These are phyloP conservation scores for Tulasnella sp. DNA, from an alignment of 768 basidiomycete genomes.

Conservation along the genomic window DNA sequence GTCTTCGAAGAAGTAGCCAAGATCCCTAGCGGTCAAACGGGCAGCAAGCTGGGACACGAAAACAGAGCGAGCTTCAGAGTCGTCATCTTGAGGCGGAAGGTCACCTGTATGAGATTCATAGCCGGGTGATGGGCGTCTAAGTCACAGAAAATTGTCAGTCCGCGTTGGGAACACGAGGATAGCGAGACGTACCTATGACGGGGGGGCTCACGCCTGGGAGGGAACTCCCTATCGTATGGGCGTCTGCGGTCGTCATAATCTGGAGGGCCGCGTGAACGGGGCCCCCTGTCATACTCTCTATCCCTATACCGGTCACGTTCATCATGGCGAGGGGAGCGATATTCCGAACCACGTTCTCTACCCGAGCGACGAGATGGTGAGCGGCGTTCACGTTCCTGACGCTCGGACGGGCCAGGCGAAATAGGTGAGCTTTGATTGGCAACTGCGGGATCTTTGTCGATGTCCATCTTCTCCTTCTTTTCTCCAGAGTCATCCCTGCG, in stretches of 20 bases:
- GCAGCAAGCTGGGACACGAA: constrained; percentile 98
- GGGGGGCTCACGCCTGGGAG: constrained; percentile 26
- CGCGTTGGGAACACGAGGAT: constrained; percentile 33
- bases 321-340: constrained; percentile 35
- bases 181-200: constrained; percentile 38
- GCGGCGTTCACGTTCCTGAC: constrained; percentile 34
- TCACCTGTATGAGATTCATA: constrained; percentile 60
- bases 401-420: constrained; percentile 4
- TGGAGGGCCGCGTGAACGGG: constrained; percentile 26
- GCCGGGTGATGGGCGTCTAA: constrained; percentile 60
- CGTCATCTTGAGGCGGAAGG: constrained; percentile 71
- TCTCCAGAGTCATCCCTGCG: constrained; percentile 20
- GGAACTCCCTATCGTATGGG: constrained; percentile 26
- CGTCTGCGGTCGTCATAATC: constrained; percentile 37
- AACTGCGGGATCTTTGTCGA: constrained; percentile 15
- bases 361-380: constrained; percentile 32
- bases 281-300: constrained; percentile 18
- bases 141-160: constrained; percentile 11
- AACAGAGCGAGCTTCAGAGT: constrained; percentile 96
- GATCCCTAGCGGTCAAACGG: constrained; percentile 89
- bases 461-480: constrained; percentile 20
- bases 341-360: constrained; percentile 13
- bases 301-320: constrained; percentile 33
- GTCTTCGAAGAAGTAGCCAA: constrained; percentile 98
- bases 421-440: constrained; percentile 2